phyloP scores from a whole-genome alignment of 2,329 filamentous ascomycete genomes.

The Cercospora sp. region DNA sequence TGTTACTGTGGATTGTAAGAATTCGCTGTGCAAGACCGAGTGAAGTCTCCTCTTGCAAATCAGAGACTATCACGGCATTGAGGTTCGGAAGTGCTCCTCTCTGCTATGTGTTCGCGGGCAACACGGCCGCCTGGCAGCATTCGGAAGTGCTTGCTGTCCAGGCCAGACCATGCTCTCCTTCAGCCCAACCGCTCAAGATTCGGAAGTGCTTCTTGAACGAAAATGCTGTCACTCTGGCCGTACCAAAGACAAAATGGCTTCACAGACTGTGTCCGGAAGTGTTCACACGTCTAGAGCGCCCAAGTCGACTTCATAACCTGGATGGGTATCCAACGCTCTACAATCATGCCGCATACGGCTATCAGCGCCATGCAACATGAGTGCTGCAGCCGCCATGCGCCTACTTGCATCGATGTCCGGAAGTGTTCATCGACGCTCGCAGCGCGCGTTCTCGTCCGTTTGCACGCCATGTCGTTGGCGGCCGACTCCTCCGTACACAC shows the following conservation, averaged over 20 bases:
- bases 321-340: neutral
- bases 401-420: conserved; percentile 16
- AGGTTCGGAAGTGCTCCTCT: conserved; percentile 15
- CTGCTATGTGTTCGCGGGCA: neutral
- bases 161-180: neutral
- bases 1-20: neutral
- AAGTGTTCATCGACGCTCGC: conserved; percentile 19
- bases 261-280: conserved; percentile 20
- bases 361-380: neutral
- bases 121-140: conserved; percentile 4
- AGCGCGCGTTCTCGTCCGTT: neutral
- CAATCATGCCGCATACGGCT: neutral
- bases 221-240: neutral
- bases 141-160: conserved; percentile 17
- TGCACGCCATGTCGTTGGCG: neutral
- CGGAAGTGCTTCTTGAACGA: conserved; percentile 11
- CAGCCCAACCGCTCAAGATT: neutral
- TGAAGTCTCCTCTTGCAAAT: neutral
- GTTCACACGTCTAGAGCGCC: conserved; percentile 15
- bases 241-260: neutral
- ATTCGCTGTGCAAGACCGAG: neutral
- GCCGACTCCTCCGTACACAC: neutral
- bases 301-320: neutral
- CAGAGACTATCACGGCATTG: neutral
- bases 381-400: neutral